These are phyloP conservation scores for Mycena sp. DNA, from an alignment of 1,284 basidiomycete species.

Conservation along the genomic window DNA sequence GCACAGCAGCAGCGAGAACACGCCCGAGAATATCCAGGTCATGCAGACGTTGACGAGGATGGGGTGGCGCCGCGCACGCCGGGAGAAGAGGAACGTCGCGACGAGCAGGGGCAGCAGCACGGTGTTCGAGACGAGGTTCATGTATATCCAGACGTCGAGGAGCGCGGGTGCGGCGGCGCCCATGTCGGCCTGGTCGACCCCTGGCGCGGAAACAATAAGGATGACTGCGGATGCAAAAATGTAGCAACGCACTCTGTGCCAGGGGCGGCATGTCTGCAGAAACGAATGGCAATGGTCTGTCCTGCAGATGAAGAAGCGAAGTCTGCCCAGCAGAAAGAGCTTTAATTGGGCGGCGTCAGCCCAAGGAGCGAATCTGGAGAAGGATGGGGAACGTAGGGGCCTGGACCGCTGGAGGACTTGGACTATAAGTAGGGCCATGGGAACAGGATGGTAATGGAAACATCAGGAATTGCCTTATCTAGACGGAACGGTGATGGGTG, in stretches of 20 bases:
- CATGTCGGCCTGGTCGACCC: constrained; percentile 24
- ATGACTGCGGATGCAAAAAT: neutral
- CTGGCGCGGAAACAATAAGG: neutral
- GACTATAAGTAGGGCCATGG: too few species aligned
- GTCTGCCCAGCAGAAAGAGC: constrained; percentile 29
- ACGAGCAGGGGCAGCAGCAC: constrained; percentile 50
- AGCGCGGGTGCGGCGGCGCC: constrained; percentile 24
- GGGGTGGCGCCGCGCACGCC: constrained; percentile 44
- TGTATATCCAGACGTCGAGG: constrained; percentile 44
- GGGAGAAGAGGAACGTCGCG: constrained; percentile 46
- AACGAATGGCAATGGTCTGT: constrained; percentile 15
- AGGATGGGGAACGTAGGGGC: too few species aligned
- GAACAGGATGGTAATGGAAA: too few species aligned
- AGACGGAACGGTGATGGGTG: too few species aligned
- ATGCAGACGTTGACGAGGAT: constrained; percentile 54
- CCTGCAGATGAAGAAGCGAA: constrained; percentile 18
- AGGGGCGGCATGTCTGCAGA: constrained; percentile 12
- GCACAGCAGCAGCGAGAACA: constrained; percentile 53
- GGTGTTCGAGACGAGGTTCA: constrained; percentile 46
- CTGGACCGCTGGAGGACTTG: too few species aligned
- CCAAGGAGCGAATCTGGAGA: too few species aligned
- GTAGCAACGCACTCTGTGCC: constrained; percentile 3
- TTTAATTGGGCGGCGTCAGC: constrained; percentile 10
- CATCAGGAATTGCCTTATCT: too few species aligned
- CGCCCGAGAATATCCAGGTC: constrained; percentile 54